These are phyloP conservation scores for Leishmania arabica DNA, from an alignment of 208 protist genomes.

Conservation along the genomic window DNA sequence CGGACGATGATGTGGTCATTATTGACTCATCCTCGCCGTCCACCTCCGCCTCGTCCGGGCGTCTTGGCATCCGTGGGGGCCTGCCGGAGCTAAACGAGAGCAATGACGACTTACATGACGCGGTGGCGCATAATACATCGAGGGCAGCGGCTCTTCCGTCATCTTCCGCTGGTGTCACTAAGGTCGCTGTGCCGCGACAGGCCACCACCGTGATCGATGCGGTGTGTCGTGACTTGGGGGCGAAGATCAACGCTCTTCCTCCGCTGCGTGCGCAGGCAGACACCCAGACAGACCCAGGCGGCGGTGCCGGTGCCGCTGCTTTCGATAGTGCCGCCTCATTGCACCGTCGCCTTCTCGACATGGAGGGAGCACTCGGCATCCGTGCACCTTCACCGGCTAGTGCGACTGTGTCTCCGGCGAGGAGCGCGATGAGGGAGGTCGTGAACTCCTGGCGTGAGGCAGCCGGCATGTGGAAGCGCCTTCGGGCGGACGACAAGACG, in stretches of 20 bases:
- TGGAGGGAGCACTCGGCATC: slow-evolving; percentile 28
- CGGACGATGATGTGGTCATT: slow-evolving; percentile 29
- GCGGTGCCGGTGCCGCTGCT: not conserved
- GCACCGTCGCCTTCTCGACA: slow-evolving; percentile 4
- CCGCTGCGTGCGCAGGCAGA: not conserved
- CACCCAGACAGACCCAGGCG: slow-evolving; percentile 12
- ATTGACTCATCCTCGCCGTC: slow-evolving; percentile 30
- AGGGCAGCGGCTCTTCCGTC: not conserved
- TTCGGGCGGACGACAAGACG: not conserved
- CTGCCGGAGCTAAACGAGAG: not conserved
- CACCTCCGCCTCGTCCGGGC: not conserved
- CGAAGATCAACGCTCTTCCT: not conserved
- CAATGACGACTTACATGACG: not conserved
- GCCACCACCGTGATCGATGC: not conserved
- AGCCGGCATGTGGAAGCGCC: slow-evolving; percentile 8
- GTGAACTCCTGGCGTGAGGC: slow-evolving; percentile 16
- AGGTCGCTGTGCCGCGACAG: not conserved
- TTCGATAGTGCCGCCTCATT: not conserved
- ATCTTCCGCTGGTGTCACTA: not conserved
- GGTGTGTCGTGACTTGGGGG: not conserved
- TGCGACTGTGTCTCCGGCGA: not conserved
- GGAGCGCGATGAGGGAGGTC: not conserved
- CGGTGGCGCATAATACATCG: not conserved
- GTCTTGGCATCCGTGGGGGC: not conserved
- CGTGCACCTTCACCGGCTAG: not conserved